Percentiles rank a stretch among this genome's conserved stretches.
Conservation (phyloP, 192 early-diverging fungal genomes). For the Linderina pennispora region DNA sequence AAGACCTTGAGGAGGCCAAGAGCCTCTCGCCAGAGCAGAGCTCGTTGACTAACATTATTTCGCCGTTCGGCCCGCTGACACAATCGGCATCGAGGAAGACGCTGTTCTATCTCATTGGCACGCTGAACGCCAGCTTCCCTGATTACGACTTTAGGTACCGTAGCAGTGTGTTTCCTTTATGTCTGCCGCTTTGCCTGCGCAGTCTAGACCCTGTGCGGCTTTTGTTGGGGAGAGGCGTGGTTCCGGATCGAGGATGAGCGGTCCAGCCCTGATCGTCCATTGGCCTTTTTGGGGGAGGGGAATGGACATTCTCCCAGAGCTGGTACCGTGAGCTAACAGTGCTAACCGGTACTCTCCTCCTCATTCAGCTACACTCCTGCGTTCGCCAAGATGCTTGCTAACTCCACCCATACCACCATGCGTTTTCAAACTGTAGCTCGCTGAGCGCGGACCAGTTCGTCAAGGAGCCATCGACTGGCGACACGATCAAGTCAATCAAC, state of each 20-base stretch:
- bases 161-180: no score
- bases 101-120: slow-evolving; percentile 91
- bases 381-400: no score
- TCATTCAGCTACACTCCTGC: no score
- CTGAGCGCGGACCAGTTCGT: slow-evolving; percentile 46
- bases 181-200: no score
- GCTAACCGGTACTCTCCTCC: no score
- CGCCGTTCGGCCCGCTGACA: slow-evolving; percentile 87
- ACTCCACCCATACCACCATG: no score
- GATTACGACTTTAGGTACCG: slow-evolving; percentile 94
- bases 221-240: no score
- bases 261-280: no score
- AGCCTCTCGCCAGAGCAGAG: slow-evolving; percentile 60
- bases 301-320: no score
- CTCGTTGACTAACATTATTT: slow-evolving; percentile 60
- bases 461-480: slow-evolving; percentile 61
- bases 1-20: slow-evolving; percentile 55
- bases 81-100: slow-evolving; percentile 79
- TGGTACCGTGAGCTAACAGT: no score
- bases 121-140: slow-evolving; percentile 92
- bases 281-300: slow-evolving; percentile 4
- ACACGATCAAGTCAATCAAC: slow-evolving; percentile 81
- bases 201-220: no score
- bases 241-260: no score
- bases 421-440: slow-evolving; percentile 41